Base-by-base conservation (phyloP, 2,329 filamentous ascomycete species). In the Xylariaceae sp. region DNA sequence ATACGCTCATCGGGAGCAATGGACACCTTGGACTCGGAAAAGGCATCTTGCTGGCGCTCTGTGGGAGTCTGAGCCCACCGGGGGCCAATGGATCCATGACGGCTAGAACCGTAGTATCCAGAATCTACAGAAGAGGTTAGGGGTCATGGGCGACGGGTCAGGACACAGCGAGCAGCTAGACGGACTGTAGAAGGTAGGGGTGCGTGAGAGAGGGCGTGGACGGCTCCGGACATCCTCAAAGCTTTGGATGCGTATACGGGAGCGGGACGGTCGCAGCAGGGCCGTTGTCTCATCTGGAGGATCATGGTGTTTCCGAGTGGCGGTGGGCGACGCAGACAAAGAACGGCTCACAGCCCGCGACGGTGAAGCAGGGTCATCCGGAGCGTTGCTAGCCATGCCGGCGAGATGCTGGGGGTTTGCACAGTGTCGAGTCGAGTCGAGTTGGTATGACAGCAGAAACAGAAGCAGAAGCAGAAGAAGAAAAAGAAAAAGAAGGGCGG, bases 1-100 rank as follows among this genome's bases (percentile, higher is more conserved):
- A 95, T 89, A 61, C 94, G 87, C 66, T 97, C 92, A 70, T 97
- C 90, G 54, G 87, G 78, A 67, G 85, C 87, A 8, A 88, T 75
- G 3, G 85, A 87, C 39, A 80, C 77, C 68, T 87, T 89, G 53
- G 86, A 87, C 63, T 88, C 85, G 62, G 80, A 74, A 74, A 87
- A 76, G 62, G 80, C 81, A 35, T 82, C 79, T 67, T 80, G 82
- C 67, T 80, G 82, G 63, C 80, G 77, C 68, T 82, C 86, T 59
- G 76, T 78, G 58, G 89, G 77, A 56, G 84, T 87, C 61, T 81
- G 82, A 60, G 83, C 82, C 23, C 89, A 77, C 15, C 88, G 82
- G 47, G 81, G 77, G 15, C 83, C 77, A 78, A 80, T 85, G 13
- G 85, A 88, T 18, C 78, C 78, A 49, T 80, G 78, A 50, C 85